Evolutionary conservation across 1,284 basidiomycete genomes (phyloP).

Genomic region (Ceratobasidium sp.): DNA sequence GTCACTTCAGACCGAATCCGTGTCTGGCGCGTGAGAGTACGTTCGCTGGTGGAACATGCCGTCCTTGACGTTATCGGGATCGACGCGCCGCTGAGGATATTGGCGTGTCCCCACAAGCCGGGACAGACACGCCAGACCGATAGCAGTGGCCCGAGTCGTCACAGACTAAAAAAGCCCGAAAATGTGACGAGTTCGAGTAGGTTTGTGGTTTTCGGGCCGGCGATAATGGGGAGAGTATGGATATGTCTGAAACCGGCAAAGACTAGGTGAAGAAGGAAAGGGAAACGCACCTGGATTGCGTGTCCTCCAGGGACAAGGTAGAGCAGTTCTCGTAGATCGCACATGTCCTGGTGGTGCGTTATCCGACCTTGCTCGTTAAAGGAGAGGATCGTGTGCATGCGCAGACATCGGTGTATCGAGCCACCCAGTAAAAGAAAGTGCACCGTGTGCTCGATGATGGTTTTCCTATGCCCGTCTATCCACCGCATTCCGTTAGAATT

Average conservation of each 20-base stretch:
- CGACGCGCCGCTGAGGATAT: not conserved
- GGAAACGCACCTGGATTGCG: slow-evolving; percentile 31
- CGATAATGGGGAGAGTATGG: not conserved
- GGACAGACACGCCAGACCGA: slow-evolving; percentile 35
- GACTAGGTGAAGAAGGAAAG: too few relatives aligned
- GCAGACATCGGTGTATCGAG: slow-evolving; percentile 28
- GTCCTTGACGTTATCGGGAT: slow-evolving; percentile 4
- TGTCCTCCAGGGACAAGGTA: slow-evolving; percentile 42
- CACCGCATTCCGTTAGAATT: too few relatives aligned
- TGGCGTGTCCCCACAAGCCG: not conserved
- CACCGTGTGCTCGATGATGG: slow-evolving; percentile 34
- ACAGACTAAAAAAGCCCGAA: slow-evolving; percentile 7
- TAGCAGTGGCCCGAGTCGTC: slow-evolving; percentile 42
- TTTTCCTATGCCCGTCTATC: slow-evolving; percentile 39
- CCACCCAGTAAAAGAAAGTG: slow-evolving; percentile 33
- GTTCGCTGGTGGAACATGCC: slow-evolving; percentile 11
- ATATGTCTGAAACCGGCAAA: slow-evolving; percentile 4
- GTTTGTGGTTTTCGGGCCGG: not conserved
- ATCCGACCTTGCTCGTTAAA: slow-evolving; percentile 44
- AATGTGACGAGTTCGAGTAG: too few relatives aligned
- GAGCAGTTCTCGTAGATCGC: slow-evolving; percentile 35
- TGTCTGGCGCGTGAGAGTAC: slow-evolving; percentile 45
- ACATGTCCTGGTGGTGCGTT: slow-evolving; percentile 38
- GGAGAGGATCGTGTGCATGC: slow-evolving; percentile 41
- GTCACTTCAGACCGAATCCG: slow-evolving; percentile 31